Conservation (phyloP, 371 early-diverging fungal species). For the Mortierella sp. region DNA sequence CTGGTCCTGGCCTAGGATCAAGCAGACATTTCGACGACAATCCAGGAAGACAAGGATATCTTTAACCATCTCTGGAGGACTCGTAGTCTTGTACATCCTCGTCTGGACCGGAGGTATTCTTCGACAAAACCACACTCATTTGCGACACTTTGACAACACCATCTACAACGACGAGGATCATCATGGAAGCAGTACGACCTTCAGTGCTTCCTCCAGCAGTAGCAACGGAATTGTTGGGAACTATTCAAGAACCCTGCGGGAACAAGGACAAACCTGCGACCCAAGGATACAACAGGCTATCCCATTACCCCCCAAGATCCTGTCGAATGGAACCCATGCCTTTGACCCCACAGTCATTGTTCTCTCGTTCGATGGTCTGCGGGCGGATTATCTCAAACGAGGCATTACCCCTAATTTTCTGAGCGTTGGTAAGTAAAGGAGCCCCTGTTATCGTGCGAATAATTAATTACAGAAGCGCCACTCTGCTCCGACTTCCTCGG, state of each 20-base stretch:
- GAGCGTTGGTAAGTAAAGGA: constrained; percentile 63
- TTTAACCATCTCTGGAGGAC: constrained; percentile 18
- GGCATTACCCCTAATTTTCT: constrained; percentile 79
- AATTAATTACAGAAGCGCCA: background rate
- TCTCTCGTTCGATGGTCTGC: constrained; percentile 93
- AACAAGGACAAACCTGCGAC: constrained; percentile 20
- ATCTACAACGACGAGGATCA: background rate
- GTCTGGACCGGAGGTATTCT: background rate
- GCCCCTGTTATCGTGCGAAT: background rate
- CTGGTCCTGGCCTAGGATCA: constrained; percentile 40
- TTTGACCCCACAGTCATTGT: constrained; percentile 87
- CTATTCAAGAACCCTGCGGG: constrained; percentile 1
- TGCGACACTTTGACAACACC: background rate
- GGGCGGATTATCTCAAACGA: constrained; percentile 86
- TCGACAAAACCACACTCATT: background rate
- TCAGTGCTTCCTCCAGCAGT: background rate
- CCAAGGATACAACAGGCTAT: constrained; percentile 23
- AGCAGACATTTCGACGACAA: constrained; percentile 19
- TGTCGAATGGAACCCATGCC: constrained; percentile 75
- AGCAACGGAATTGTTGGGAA: background rate
- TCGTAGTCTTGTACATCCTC: constrained; percentile 24
- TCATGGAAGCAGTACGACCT: background rate
- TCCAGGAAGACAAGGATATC: constrained; percentile 18
- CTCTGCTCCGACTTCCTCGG: background rate
- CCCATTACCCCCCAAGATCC: constrained; percentile 43